These are phyloP conservation scores for Moniliella sp. DNA, from an alignment of 1,284 basidiomycete genomes.

Conservation along the genomic window DNA sequence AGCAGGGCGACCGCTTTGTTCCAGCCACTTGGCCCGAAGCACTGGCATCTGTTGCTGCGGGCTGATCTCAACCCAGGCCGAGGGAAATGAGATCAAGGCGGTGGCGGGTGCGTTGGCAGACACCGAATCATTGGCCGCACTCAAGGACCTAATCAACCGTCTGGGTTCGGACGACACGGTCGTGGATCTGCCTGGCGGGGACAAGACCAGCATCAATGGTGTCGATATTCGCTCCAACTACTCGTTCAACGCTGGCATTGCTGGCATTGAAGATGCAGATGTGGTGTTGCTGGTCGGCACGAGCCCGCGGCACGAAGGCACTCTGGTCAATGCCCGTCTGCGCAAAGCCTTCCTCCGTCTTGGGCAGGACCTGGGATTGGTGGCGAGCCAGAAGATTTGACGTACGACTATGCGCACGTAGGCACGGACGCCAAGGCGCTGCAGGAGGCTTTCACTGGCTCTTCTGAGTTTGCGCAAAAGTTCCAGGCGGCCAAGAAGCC, in stretches of 20 bases:
- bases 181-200: conserved; percentile 53
- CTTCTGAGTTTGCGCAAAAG: conserved; percentile 62
- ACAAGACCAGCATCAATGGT: conserved; percentile 48
- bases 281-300: conserved; percentile 81
- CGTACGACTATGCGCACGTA: conserved; percentile 78
- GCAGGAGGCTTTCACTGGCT: conserved; percentile 47
- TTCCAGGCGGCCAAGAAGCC: conserved; percentile 81
- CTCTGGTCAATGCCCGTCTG: conserved; percentile 88
- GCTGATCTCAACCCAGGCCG: conserved; percentile 55
- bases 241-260: conserved; percentile 84
- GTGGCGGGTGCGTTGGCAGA: conserved; percentile 80
- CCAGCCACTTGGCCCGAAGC: conserved; percentile 82
- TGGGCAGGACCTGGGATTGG: conserved; percentile 61
- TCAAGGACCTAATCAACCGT: conserved; percentile 81
- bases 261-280: conserved; percentile 75
- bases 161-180: conserved; percentile 86
- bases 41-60: conserved; percentile 59
- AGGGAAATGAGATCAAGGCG: conserved; percentile 85
- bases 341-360: conserved; percentile 78
- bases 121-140: conserved; percentile 71
- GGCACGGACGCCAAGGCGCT: conserved; percentile 60
- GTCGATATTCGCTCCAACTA: conserved; percentile 88
- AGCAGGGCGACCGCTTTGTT: conserved; percentile 76
- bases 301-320: conserved; percentile 89
- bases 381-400: conserved; percentile 80